Evolutionary conservation across 768 basidiomycete species (phyloP).

Genomic region (Cystofilobasidium bisporidii): DNA sequence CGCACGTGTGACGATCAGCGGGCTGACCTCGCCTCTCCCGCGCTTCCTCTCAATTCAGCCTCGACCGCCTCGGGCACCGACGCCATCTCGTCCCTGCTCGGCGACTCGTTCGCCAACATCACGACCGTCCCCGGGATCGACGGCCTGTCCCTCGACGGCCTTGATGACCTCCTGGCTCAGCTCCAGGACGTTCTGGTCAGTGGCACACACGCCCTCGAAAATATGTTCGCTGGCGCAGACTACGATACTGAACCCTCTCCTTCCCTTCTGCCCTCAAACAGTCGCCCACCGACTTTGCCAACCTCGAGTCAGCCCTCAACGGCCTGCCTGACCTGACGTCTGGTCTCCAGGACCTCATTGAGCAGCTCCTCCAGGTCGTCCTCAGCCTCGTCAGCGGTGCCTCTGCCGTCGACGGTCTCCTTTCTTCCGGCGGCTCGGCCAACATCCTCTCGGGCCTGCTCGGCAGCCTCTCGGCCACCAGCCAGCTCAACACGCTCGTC

Average conservation of each 20-base stretch:
- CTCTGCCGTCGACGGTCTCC: background rate
- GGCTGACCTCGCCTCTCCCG: background rate
- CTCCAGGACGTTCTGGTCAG: background rate
- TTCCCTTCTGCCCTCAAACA: too few species aligned
- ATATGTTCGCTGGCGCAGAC: too few species aligned
- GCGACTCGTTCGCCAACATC: background rate
- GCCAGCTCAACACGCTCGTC: background rate
- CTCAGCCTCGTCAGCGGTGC: background rate
- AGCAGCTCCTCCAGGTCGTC: constrained; percentile 6
- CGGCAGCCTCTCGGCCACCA: background rate
- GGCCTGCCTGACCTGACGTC: background rate
- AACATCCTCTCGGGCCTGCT: background rate
- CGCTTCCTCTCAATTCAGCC: background rate
- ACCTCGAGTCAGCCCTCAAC: background rate
- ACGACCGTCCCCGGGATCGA: background rate
- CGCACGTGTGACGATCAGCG: background rate
- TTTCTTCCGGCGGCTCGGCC: background rate
- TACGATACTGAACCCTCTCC: too few species aligned
- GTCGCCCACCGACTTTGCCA: background rate
- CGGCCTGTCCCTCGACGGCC: background rate
- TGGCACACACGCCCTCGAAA: background rate
- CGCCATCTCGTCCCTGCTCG: background rate
- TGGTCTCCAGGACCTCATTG: background rate
- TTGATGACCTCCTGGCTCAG: constrained; percentile 5
- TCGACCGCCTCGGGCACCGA: background rate